Percentiles rank a stretch among this genome's conserved stretches.
Evolutionary conservation across 2,329 filamentous ascomycete genomes (phyloP).

Genomic region (Acephala macrosclerotiorum): DNA sequence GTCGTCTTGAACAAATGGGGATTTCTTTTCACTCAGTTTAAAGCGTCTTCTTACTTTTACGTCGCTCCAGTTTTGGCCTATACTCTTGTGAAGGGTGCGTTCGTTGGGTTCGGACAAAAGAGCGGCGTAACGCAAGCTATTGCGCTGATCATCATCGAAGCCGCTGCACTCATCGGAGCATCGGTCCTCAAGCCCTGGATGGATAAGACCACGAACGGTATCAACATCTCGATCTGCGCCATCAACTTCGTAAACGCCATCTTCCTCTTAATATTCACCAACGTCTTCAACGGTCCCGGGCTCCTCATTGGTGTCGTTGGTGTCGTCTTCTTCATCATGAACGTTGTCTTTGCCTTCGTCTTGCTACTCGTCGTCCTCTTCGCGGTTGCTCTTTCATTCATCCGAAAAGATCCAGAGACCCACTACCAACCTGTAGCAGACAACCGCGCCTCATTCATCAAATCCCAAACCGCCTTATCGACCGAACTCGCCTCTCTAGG

Average conservation of each 20-base stretch:
- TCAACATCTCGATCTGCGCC: slow-evolving; percentile 91
- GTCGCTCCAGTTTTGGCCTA: slow-evolving; percentile 82
- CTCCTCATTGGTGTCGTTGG: slow-evolving; percentile 89
- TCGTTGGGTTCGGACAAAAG: slow-evolving; percentile 82
- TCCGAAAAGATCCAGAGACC: slow-evolving; percentile 94
- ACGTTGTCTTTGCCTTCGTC: slow-evolving; percentile 83
- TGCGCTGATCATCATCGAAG: slow-evolving; percentile 84
- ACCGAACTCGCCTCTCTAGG: slow-evolving; percentile 91
- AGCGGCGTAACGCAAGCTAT: slow-evolving; percentile 78
- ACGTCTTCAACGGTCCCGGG: slow-evolving; percentile 83
- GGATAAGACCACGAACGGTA: slow-evolving; percentile 97
- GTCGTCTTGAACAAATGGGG: slow-evolving; percentile 96
- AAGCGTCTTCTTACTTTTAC: slow-evolving; percentile 94
- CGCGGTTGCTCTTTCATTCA: slow-evolving; percentile 78
- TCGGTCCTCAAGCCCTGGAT: slow-evolving; percentile 91
- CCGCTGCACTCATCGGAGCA: slow-evolving; percentile 76
- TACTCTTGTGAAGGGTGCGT: slow-evolving; percentile 83
- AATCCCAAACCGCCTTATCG: slow-evolving; percentile 86
- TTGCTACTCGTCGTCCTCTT: slow-evolving; percentile 84
- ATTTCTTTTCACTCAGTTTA: slow-evolving; percentile 96
- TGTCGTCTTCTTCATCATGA: slow-evolving; percentile 87
- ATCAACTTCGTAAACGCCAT: slow-evolving; percentile 92
- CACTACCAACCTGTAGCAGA: slow-evolving; percentile 97
- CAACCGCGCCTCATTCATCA: slow-evolving; percentile 96
- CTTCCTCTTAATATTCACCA: slow-evolving; percentile 88